phyloP scores from a whole-genome alignment of 768 basidiomycete genomes.

The Lyophyllum semitale region DNA sequence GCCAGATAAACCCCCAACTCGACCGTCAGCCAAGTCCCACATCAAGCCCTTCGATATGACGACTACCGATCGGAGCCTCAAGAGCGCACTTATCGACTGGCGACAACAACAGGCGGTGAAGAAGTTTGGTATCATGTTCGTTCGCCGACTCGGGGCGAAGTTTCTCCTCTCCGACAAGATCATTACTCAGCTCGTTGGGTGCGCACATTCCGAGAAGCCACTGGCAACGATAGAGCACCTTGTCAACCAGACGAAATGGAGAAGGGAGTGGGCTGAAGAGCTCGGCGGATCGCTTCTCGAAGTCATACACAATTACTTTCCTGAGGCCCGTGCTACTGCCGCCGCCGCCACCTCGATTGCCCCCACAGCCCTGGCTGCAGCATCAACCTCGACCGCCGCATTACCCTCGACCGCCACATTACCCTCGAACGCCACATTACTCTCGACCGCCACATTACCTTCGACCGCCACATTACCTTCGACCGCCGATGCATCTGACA shows the following conservation, averaged over 20 bases:
- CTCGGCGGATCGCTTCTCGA: background rate
- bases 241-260: background rate
- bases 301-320: background rate
- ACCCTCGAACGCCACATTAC: background rate
- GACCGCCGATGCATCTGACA: background rate
- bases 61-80: background rate
- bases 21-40: background rate
- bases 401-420: background rate
- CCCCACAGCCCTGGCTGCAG: background rate
- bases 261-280: background rate
- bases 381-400: background rate
- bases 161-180: background rate
- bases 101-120: background rate
- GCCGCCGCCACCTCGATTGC: background rate
- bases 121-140: background rate
- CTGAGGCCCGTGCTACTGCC: background rate
- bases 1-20: background rate
- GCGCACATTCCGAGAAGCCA: background rate
- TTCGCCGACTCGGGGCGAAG: background rate
- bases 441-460: too few species aligned
- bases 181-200: background rate
- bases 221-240: background rate
- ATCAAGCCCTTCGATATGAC: background rate
- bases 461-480: background rate
- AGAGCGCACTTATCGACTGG: constrained; percentile 4